phyloP scores from a whole-genome alignment of 176 grass and related monocot genomes.

The Echinochloa phyllopogon region DNA sequence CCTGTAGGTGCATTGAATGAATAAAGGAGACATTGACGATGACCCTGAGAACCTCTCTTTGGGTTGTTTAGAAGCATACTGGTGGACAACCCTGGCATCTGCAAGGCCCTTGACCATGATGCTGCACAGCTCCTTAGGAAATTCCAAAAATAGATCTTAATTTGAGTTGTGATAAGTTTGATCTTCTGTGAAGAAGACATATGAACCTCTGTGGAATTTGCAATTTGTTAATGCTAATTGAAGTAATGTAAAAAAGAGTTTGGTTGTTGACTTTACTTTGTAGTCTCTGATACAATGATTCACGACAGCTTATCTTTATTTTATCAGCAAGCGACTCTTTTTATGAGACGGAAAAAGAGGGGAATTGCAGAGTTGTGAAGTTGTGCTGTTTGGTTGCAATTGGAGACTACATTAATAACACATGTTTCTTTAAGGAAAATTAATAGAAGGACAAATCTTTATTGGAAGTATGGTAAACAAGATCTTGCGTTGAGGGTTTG shows the following conservation, averaged over 20 bases:
- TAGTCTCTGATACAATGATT: background rate
- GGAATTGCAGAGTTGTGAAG: background rate
- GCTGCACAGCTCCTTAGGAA: background rate
- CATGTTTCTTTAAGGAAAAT: background rate
- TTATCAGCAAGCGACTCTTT: background rate
- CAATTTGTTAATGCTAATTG: slow-evolving; percentile 4
- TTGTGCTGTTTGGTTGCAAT: slow-evolving; percentile 5
- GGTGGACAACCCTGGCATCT: background rate
- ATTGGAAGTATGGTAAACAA: background rate
- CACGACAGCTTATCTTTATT: slow-evolving; percentile 2
- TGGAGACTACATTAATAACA: background rate
- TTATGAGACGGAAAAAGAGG: slow-evolving; percentile 5
- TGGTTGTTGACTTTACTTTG: background rate
- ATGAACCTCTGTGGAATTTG: background rate
- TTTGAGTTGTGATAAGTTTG: slow-evolving; percentile 15
- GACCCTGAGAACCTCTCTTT: slow-evolving; percentile 10
- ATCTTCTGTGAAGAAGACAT: background rate
- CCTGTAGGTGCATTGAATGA: background rate
- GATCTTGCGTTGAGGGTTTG: slow-evolving; percentile 17
- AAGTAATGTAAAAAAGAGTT: background rate
- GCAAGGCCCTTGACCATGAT: background rate
- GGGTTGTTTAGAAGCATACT: slow-evolving; percentile 3
- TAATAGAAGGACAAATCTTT: background rate
- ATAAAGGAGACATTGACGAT: background rate
- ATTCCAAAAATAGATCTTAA: background rate